Base-by-base conservation (phyloP, 2,329 filamentous ascomycete genomes). In the Neurospora sp. region DNA sequence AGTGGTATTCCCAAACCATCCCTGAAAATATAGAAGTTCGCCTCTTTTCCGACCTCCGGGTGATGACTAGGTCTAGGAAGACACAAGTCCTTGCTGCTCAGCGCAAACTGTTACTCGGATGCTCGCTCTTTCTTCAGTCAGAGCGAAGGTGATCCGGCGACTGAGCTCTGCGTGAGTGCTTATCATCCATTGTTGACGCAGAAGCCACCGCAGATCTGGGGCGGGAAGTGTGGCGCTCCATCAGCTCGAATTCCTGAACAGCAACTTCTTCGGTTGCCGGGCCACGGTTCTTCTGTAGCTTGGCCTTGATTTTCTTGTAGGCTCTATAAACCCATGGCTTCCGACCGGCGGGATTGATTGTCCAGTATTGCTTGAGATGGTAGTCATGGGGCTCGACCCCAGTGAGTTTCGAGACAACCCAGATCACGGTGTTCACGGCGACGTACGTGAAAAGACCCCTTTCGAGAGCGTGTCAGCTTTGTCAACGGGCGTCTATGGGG, bases 301-400 rank as follows among this genome's bases (percentile, higher is more conserved):
- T 62, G 12, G 28, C 12, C 52, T 8, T 36, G 52, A 36, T 36
- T 2, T 10, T 4, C 52, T 62, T 41, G 52, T 79, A 75, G 37
- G 79, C 72, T 3, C 83, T 80, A 46, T 85, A 76, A 70, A 84
- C 81, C 81, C 83, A 85, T 0, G 84, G 84, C 57, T 82, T 79
- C 3, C 80, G 80, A 3, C 84, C 84, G 0, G 78, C 77, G 3
- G 83, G 82, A 72, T 82, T 83, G 84, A 83, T 86, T 1, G 84
- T 83, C 85, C 85, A 87, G 74, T 86, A 86, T 70, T 86, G 84
- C 72, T 86, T 86, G 72, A 84, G 78, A 52, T 86, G 83, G 72
- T 86, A 86, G 72, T 86, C 83, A 28, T 81, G 80, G 4, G 85
- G 84, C 74, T 84, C 81, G 33, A 84, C 73, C 1, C 81, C 74